Base-by-base conservation (phyloP, 371 early-diverging fungal species). In the Mucor velutinosus region DNA sequence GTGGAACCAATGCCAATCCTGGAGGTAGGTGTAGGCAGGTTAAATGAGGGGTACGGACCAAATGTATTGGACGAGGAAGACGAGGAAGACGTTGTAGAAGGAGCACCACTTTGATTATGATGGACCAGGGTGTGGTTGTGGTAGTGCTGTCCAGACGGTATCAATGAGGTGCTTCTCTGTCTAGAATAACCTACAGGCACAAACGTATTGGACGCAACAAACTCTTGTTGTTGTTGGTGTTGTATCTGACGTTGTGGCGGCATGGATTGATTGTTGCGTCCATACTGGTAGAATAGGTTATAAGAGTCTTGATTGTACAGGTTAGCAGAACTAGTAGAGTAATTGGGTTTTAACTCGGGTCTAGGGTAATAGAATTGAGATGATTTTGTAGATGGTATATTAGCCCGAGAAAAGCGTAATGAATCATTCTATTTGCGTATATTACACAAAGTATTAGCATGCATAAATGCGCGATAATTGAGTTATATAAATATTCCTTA, bases 121-220 rank as follows among this genome's bases (percentile, higher is more conserved):
- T 29, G n/a, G 29, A 29, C 5, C 37, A 60, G 12, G 17, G 23
- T 37, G 11, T 23, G 60, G 1, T 27, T 43, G 27, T 15, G 43
- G 17, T 41, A 60, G 7, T 60, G 61, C 8, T 63, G 62, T 19
- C 58, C 63, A 56, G 62, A 19, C 12, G 72, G 72, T 32, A 72
- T 49, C 30, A 72, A 57, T 15, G 72, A 72, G 7, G 68, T 72
- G 15, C 67, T 67, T 61, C 72, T 64, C 45, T 72, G 72, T 67
- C 72, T 72, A 4, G 67, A 67, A 60, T 72, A 72, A 17, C 70
- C 70, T 45, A 64, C 33, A 56, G 59, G 70, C 12, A 59, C 45
- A 43, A 69, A 69, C 23, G 64, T 23, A 29, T 63, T 17, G 19
- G 21, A 23, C 6, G 45, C 0, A 6, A 59, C 21, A 32, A 33